phyloP scores from a whole-genome alignment of 768 basidiomycete species.

The Tephrocybe sp. region DNA sequence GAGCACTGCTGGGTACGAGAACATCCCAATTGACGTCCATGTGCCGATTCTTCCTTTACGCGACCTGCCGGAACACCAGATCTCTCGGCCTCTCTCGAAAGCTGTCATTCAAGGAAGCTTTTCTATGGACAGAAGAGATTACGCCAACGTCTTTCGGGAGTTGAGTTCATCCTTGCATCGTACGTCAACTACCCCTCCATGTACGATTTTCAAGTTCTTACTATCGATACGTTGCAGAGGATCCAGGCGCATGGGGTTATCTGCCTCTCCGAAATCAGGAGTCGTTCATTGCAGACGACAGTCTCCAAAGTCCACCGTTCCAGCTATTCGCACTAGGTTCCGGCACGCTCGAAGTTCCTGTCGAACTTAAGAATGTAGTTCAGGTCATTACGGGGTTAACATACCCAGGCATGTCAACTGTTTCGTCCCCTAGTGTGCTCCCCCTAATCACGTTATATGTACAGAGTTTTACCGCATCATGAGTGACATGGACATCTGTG shows the following conservation, averaged over 20 bases:
- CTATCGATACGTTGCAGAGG: conserved; percentile 19
- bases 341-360: conserved; percentile 30
- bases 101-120: conserved; percentile 42
- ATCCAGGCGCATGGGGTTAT: conserved; percentile 35
- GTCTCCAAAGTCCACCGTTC: conserved; percentile 27
- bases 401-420: conserved; percentile 22
- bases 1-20: conserved; percentile 28
- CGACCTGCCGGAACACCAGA: conserved; percentile 19
- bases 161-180: conserved; percentile 29
- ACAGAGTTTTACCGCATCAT: conserved; percentile 34
- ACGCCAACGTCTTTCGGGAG: conserved; percentile 30
- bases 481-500: conserved; percentile 35
- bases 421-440: neutral
- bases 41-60: conserved; percentile 32
- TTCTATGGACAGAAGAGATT: conserved; percentile 31
- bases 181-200: conserved; percentile 6
- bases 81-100: conserved; percentile 26
- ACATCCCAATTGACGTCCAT: conserved; percentile 34
- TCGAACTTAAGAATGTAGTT: conserved; percentile 36
- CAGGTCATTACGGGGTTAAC: conserved; percentile 28
- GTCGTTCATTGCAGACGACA: conserved; percentile 20
- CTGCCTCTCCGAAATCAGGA: conserved; percentile 22
- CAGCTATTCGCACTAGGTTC: conserved; percentile 31
- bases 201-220: neutral
- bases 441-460: neutral